phyloP scores from a whole-genome alignment of 805 yeast species.

The Lipomyces orientalis region DNA sequence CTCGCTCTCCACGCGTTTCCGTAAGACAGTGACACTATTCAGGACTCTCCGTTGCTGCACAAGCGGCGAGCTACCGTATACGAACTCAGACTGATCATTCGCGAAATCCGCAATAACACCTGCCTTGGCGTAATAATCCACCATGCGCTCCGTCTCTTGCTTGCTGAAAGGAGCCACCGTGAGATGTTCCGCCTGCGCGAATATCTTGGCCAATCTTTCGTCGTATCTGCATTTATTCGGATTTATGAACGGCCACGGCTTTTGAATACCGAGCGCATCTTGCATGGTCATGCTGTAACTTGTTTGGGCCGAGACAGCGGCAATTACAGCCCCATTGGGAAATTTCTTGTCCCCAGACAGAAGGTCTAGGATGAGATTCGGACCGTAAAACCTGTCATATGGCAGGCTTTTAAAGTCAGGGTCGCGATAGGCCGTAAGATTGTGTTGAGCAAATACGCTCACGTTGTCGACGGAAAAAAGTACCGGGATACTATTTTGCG shows the following conservation, averaged over 20 bases:
- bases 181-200: slow-evolving; percentile 4
- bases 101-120: slow-evolving; percentile 17
- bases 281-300: slow-evolving; percentile 13
- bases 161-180: slow-evolving; percentile 18
- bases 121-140: slow-evolving; percentile 24
- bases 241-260: slow-evolving; percentile 20
- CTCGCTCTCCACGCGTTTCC: not conserved
- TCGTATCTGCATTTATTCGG: slow-evolving; percentile 14
- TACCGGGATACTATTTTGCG: slow-evolving; percentile 21
- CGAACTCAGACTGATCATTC: slow-evolving; percentile 8
- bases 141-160: slow-evolving; percentile 25
- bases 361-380: slow-evolving; percentile 16
- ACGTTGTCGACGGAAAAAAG: slow-evolving; percentile 30
- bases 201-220: slow-evolving; percentile 6
- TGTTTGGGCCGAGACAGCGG: slow-evolving; percentile 19
- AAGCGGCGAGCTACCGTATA: slow-evolving; percentile 3
- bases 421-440: slow-evolving; percentile 20
- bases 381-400: slow-evolving; percentile 18
- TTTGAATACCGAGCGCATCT: slow-evolving; percentile 12
- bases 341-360: slow-evolving; percentile 23
- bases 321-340: slow-evolving; percentile 21
- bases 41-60: slow-evolving; percentile 1
- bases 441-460: slow-evolving; percentile 21
- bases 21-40: not conserved
- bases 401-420: slow-evolving; percentile 11